Conservation (phyloP, 768 basidiomycete species). For the Asterophora lycoperdoides region DNA sequence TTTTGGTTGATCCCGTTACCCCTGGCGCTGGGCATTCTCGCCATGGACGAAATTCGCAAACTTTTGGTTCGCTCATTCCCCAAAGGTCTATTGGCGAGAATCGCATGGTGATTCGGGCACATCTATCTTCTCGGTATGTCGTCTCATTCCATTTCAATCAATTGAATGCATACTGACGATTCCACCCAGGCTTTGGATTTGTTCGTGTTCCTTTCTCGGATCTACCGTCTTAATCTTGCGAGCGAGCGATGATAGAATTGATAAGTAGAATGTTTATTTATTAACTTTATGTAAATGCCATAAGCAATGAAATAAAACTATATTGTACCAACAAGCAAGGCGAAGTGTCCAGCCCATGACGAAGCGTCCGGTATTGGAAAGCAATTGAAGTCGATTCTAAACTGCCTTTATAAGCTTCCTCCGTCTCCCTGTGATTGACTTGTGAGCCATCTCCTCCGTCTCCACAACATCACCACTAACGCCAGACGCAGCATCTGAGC, state of each 20-base stretch:
- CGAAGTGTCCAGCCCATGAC: too few relatives aligned
- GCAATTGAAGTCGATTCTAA: not conserved
- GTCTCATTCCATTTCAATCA: not conserved
- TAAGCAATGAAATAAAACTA: too few relatives aligned
- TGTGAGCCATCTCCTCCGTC: not conserved
- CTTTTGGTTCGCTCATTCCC: slow-evolving; percentile 28
- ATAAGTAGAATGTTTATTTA: too few relatives aligned
- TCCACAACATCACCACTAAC: not conserved
- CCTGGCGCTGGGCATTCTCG: slow-evolving; percentile 37
- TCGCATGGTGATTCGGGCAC: slow-evolving; percentile 14
- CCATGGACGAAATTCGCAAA: slow-evolving; percentile 42
- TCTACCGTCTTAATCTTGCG: too few relatives aligned
- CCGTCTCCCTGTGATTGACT: slow-evolving; percentile 5
- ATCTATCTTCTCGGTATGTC: not conserved
- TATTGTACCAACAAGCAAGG: too few relatives aligned
- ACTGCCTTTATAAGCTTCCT: not conserved
- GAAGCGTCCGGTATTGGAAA: not conserved
- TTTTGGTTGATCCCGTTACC: slow-evolving; percentile 47
- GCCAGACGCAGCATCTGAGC: not conserved
- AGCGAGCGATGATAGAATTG: too few relatives aligned
- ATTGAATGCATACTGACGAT: not conserved
- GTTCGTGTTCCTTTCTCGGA: too few relatives aligned
- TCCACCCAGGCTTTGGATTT: too few relatives aligned
- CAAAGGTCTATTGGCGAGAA: slow-evolving; percentile 17
- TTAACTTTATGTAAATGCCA: too few relatives aligned